Base-by-base conservation (phyloP, 2,329 filamentous ascomycete species). In the Epichloe elymi region DNA sequence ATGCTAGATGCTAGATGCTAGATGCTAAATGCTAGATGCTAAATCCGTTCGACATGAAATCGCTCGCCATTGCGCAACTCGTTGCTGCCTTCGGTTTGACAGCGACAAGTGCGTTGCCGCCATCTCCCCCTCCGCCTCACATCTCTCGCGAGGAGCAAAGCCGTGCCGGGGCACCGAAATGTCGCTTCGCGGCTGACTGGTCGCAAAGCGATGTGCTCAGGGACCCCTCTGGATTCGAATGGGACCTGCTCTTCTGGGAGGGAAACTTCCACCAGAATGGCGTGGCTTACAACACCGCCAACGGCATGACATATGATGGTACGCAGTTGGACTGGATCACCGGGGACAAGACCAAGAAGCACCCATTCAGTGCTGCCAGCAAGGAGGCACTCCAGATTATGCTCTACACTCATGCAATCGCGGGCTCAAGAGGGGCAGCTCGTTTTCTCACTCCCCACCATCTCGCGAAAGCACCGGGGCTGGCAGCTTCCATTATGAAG, bases 311-410 rank as follows among this genome's bases (percentile, higher is more conserved):
- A 5, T 70, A 70, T 46, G 67, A 69, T 49, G 67, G 68, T 5
- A 66, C 65, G 0, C 62, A 69, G 49, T 57, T 69, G 33, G 62
- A 71, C 51, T 67, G 61, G 60, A 55, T 56, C 8, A 69, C 67
- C 11, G 69, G 69, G 10, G 60, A 62, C 40, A 57, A 55, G 14
- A 66, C 61, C 4, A 52, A 56, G 1, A 64, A 68, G 49, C 66
- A 71, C 56, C 58, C 62, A 0, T 71, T 70, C 49, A 70, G 68
- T 51, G 63, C 72, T 51, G 60, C 66, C 46, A 64, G 67, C 50
- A 66, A 67, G 53, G 65, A 65, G 68, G 61, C 67, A 5, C 61
- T 71, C 0, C 69, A 71, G 54, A 63, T 72, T 15, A 72, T 72
- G 67, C 59, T 72, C 4, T 70, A 71, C 46, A 60, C 70, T 0